Base-by-base conservation (phyloP, 2,329 filamentous ascomycete species). In the Xylariaceae sp. region DNA sequence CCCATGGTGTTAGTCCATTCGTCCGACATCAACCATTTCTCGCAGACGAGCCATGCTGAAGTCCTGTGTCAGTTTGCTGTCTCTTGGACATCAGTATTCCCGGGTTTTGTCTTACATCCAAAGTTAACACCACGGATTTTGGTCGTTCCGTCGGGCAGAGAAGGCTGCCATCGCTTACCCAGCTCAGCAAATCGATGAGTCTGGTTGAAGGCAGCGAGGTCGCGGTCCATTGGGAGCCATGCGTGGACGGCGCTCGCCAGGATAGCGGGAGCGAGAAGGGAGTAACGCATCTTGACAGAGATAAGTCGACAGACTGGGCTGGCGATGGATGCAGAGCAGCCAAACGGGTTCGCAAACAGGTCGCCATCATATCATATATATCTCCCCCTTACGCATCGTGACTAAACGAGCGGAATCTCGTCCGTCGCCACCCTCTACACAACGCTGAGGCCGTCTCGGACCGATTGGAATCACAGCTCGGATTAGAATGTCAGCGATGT, bases 161-260 rank as follows among this genome's bases (percentile, higher is more conserved):
- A 53, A 12, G 65, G 64, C 52, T 62, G 40, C 45, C 63, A 66
- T 2, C 65, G 61, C 53, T 66, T 67, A 40, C 63, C 64, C 12
- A 68, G 61, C 49, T 64, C 35, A 49, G 62, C 62, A 30, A 62
- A 63, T 17, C 64, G 64, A 44, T 55, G 54, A 2, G 62, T 66
- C 51, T 61, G 61, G 54, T 68, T 68, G 51, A 68, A 68, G 10
- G 65, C 65, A 2, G 56, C 56, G 33, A 68, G 56, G 42, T 66
- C 62, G 32, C 58, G 62, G 36, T 65, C 61, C 42, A 63, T 55
- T 17, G 65, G 65, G 40, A 65, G 55, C 65, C 65, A 68, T 19
- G 63, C 65, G 19, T 52, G 43, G 44, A 51, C 55, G 35, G 45
- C 47, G 18, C 50, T 43, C 27, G 54, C 63, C n/a, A 65, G 56